These are phyloP conservation scores for Debaryomyces psychrophilus DNA, from an alignment of 1,139 yeast species.

Conservation along the genomic window DNA sequence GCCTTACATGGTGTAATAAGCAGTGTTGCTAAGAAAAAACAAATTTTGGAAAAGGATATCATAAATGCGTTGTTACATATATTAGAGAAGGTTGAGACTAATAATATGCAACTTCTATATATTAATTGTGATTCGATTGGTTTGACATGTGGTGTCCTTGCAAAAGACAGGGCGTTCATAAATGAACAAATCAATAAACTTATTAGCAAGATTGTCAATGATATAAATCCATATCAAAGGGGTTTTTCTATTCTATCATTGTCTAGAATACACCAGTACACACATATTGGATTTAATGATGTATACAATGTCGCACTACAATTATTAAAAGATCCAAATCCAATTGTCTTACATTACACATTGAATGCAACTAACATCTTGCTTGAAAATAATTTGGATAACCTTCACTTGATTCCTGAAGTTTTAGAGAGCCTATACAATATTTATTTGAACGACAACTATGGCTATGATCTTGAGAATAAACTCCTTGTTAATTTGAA, in stretches of 20 bases:
- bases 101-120: conserved; percentile 42
- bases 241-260: conserved; percentile 65
- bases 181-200: conserved; percentile 56
- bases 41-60: conserved; percentile 46
- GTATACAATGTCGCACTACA: conserved; percentile 63
- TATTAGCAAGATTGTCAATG: conserved; percentile 60
- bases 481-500: conserved; percentile 34
- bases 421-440: conserved; percentile 49
- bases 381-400: conserved; percentile 58
- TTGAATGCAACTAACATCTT: conserved; percentile 60
- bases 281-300: conserved; percentile 37
- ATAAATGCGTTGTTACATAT: conserved; percentile 59
- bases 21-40: conserved; percentile 30
- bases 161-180: conserved; percentile 24
- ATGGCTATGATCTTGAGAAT: conserved; percentile 43
- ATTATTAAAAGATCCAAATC: conserved; percentile 79
- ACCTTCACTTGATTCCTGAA: conserved; percentile 49
- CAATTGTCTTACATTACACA: conserved; percentile 76
- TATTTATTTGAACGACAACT: conserved; percentile 51
- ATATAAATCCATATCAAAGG: conserved; percentile 59
- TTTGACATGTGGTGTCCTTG: conserved; percentile 48
- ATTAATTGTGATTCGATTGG: conserved; percentile 75
- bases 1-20: conserved; percentile 63
- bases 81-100: conserved; percentile 49
- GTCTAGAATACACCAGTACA: conserved; percentile 57